Conservation (phyloP, 768 basidiomycete genomes). For the Leucocoprinus birnbaumii region DNA sequence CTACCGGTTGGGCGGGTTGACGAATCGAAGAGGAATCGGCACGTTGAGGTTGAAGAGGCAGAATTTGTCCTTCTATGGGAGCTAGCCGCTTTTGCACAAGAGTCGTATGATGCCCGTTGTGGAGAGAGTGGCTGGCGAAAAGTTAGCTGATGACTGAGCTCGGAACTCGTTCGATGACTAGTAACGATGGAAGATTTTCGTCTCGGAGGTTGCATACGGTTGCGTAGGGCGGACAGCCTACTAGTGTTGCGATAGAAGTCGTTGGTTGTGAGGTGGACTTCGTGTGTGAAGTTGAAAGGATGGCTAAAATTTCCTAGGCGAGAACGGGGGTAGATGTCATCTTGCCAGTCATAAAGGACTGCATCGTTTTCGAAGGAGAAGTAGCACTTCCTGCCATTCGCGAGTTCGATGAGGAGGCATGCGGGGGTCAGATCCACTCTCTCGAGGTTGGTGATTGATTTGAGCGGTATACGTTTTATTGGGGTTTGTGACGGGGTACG, state of each 20-base stretch:
- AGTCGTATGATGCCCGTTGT: constrained; percentile 9
- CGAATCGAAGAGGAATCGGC: constrained; percentile 9
- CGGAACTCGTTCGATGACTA: constrained; percentile 9
- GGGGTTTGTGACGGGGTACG: constrained; percentile 5
- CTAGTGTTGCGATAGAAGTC: constrained; percentile 6
- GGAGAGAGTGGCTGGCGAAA: constrained; percentile 8
- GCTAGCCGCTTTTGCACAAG: neutral
- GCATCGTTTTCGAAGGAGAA: constrained; percentile 35
- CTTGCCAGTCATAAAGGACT: constrained; percentile 45
- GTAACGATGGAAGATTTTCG: constrained; percentile 5
- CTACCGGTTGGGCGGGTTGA: constrained; percentile 7
- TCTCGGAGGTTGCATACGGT: constrained; percentile 11
- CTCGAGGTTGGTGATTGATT: constrained; percentile 35
- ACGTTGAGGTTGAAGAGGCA: constrained; percentile 8
- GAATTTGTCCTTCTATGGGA: constrained; percentile 7
- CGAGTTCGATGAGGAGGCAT: constrained; percentile 31
- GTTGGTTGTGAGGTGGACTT: constrained; percentile 28
- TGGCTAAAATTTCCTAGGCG: constrained; percentile 30
- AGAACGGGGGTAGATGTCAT: constrained; percentile 39
- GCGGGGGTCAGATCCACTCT: constrained; percentile 34
- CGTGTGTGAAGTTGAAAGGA: constrained; percentile 38
- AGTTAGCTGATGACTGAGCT: constrained; percentile 6
- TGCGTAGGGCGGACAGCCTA: constrained; percentile 5
- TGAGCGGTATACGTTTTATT: constrained; percentile 24
- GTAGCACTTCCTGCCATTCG: constrained; percentile 26